Evolutionary conservation across 805 yeast genomes (phyloP).

Genomic region (Myxozyma melibiosi): DNA sequence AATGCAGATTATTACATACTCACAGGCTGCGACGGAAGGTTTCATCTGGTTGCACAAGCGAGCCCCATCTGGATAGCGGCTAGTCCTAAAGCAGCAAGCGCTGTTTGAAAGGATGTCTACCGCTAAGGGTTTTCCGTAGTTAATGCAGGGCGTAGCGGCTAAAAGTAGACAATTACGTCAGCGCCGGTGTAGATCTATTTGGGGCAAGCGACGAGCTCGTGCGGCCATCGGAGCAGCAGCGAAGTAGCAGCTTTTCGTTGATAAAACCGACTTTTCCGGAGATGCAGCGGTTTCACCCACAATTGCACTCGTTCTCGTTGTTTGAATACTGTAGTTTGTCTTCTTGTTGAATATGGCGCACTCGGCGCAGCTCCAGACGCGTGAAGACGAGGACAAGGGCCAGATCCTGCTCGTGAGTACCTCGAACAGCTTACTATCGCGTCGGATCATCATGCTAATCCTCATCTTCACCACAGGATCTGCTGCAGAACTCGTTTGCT

Average conservation of each 20-base stretch:
- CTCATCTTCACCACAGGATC: constrained; percentile 10
- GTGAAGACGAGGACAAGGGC: constrained; percentile 13
- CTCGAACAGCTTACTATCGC: background rate
- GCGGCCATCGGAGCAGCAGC: too few relatives aligned
- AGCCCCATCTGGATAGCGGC: background rate
- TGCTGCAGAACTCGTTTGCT: constrained; percentile 25
- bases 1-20: background rate
- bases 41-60: background rate
- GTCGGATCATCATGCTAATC: background rate
- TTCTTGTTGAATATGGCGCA: background rate
- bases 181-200: background rate
- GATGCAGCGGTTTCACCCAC: too few relatives aligned
- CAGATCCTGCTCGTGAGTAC: constrained; percentile 18
- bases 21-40: background rate
- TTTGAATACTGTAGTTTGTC: background rate
- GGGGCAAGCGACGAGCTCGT: too few relatives aligned
- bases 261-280: too few relatives aligned
- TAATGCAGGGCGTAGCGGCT: too few relatives aligned
- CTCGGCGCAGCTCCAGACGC: background rate
- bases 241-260: too few relatives aligned
- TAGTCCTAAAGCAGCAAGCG: too few relatives aligned
- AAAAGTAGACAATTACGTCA: background rate
- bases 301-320: too few relatives aligned
- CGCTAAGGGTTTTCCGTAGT: too few relatives aligned
- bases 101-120: background rate